Percentiles rank a stretch among this genome's conserved stretches.
Conservation (phyloP, 208 protist species). For the Leishmania lainsoni region DNA sequence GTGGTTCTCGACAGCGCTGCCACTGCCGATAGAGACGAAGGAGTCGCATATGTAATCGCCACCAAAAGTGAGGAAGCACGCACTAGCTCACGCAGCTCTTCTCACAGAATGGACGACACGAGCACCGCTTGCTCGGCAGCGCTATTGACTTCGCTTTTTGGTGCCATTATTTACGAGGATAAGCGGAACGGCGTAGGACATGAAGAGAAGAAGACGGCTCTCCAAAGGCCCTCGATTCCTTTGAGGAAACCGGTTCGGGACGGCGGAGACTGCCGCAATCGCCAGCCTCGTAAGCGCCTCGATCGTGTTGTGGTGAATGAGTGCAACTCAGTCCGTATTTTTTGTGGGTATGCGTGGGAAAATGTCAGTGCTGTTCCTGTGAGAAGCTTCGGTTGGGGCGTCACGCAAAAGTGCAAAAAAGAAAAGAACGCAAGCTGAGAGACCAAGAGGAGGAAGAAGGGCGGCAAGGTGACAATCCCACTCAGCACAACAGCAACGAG, state of each 20-base stretch:
- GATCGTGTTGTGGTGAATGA: background rate
- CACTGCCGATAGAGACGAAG: slow-evolving; percentile 75
- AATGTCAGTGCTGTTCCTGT: background rate
- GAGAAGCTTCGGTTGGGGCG: too few species aligned
- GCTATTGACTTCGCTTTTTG: background rate
- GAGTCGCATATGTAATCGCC: slow-evolving; percentile 88
- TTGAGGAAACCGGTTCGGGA: background rate
- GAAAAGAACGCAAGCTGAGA: background rate
- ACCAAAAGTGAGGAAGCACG: slow-evolving; percentile 87
- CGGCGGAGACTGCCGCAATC: background rate
- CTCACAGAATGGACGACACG: slow-evolving; percentile 21
- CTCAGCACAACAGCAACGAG: background rate
- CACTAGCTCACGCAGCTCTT: slow-evolving; percentile 75
- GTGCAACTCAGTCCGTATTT: background rate
- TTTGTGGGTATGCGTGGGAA: background rate
- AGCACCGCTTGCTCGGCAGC: slow-evolving; percentile 5
- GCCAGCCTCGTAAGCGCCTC: background rate
- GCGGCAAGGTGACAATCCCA: background rate
- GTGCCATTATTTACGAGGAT: slow-evolving; percentile 1
- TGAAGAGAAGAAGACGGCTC: background rate
- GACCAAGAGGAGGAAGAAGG: background rate
- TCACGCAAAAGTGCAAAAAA: too few species aligned
- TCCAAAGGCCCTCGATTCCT: background rate
- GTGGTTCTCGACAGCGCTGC: slow-evolving; percentile 62
- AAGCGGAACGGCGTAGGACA: background rate